Conservation (phyloP, 805 yeast species). For the Saccharomycopsis selenospora region DNA sequence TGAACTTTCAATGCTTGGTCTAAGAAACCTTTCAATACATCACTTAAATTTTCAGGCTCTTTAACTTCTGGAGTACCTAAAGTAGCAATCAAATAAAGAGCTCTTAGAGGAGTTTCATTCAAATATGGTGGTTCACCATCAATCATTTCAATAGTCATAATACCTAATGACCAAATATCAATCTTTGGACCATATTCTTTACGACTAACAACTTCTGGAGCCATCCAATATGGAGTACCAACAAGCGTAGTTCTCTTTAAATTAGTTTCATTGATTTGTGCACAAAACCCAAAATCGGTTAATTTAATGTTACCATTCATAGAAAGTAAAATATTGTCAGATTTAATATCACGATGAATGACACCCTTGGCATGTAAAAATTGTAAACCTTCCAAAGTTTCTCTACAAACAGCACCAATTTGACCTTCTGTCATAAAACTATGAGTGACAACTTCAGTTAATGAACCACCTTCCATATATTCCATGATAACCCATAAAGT, state of each 20-base stretch:
- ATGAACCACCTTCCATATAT: slow-evolving; percentile 97
- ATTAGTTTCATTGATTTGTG: slow-evolving; percentile 76
- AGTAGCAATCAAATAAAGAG: slow-evolving; percentile 88
- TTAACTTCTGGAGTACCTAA: slow-evolving; percentile 93
- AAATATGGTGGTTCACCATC: slow-evolving; percentile 98
- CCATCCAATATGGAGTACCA: slow-evolving; percentile 99
- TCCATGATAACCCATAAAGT: slow-evolving; percentile 98
- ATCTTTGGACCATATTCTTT: slow-evolving; percentile 96
- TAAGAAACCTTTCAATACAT: slow-evolving; percentile 60
- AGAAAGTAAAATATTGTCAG: slow-evolving; percentile 83
- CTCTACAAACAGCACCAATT: slow-evolving; percentile 91
- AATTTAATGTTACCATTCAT: slow-evolving; percentile 83
- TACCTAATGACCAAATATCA: slow-evolving; percentile 96
- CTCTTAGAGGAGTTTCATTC: slow-evolving; percentile 92
- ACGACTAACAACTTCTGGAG: slow-evolving; percentile 95
- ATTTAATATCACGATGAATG: slow-evolving; percentile 92
- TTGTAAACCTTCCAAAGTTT: slow-evolving; percentile 77
- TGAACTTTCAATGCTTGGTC: slow-evolving; percentile 76
- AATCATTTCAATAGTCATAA: slow-evolving; percentile 97
- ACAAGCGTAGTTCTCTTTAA: slow-evolving; percentile 95
- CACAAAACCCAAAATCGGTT: slow-evolving; percentile 96
- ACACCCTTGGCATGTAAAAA: slow-evolving; percentile 89
- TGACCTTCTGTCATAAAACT: slow-evolving; percentile 86
- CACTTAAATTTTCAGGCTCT: slow-evolving; percentile 71
- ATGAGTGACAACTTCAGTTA: slow-evolving; percentile 92